A percentile compares a stretch with the other conserved stretches of the same genome.
These are phyloP conservation scores for Primulina huaijiensis DNA, from an alignment of 257 asterid species.

Conservation along the genomic window DNA sequence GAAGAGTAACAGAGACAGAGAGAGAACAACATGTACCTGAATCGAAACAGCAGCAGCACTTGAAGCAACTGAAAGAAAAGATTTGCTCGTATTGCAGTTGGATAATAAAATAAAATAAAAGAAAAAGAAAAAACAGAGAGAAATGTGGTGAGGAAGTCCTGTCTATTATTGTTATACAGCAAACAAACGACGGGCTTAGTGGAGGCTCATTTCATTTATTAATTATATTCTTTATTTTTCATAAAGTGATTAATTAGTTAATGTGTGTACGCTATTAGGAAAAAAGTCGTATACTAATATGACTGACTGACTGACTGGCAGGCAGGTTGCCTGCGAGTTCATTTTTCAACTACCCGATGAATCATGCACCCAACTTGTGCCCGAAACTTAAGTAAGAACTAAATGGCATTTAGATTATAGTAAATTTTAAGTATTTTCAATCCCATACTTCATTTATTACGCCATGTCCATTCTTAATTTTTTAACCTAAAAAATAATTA, in stretches of 20 bases:
- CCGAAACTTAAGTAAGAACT: neutral
- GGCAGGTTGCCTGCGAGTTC: neutral
- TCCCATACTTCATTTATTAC: neutral
- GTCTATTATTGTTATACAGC: neutral
- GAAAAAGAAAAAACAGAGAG: neutral
- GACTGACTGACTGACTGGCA: neutral
- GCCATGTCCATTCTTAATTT: too few species aligned
- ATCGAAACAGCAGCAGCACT: neutral
- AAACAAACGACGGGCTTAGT: neutral
- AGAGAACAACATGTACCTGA: neutral
- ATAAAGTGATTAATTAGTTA: neutral
- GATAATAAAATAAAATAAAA: too few species aligned
- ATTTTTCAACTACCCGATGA: neutral
- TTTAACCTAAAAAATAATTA: too few species aligned
- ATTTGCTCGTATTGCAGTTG: neutral
- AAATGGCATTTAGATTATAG: neutral
- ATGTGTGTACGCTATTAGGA: neutral
- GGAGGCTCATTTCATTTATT: neutral
- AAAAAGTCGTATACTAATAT: too few species aligned
- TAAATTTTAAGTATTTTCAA: too few species aligned
- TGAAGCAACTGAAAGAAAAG: neutral
- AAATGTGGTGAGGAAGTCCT: neutral
- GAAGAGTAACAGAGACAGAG: neutral
- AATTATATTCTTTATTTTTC: too few species aligned
- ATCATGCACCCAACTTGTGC: neutral